phyloP scores from a whole-genome alignment of 1,139 yeast species.

The Eremothecium cymbalariae region DNA sequence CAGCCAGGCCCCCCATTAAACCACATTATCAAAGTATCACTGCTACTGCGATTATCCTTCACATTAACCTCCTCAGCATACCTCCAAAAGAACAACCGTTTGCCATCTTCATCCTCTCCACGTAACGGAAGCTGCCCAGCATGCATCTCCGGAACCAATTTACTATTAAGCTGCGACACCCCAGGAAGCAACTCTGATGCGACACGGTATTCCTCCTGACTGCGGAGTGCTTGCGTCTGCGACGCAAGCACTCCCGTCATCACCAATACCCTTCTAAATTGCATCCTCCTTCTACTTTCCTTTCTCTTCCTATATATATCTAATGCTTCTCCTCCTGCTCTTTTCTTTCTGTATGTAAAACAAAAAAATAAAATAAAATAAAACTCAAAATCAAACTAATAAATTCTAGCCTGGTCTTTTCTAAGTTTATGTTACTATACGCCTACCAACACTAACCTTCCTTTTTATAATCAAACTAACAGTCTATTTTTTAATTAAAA shows the following conservation, averaged over 20 bases:
- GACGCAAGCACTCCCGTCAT: neutral
- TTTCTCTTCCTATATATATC: too few relatives aligned
- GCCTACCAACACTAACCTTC: too few relatives aligned
- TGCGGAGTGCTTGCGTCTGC: constrained; percentile 9
- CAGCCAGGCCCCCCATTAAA: constrained; percentile 97
- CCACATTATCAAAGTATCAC: constrained; percentile 60
- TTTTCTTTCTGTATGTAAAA: too few relatives aligned
- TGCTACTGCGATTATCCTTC: constrained; percentile 22
- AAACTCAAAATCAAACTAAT: too few relatives aligned
- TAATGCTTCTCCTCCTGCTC: too few relatives aligned
- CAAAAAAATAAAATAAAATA: too few relatives aligned
- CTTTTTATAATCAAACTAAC: too few relatives aligned
- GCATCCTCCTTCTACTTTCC: too few relatives aligned
- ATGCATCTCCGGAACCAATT: constrained; percentile 40
- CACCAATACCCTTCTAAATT: neutral
- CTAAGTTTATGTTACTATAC: too few relatives aligned
- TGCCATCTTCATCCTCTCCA: constrained; percentile 36
- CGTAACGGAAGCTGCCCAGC: constrained; percentile 54
- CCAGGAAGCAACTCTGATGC: constrained; percentile 29
- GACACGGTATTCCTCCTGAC: constrained; percentile 19
- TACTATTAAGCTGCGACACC: constrained; percentile 15
- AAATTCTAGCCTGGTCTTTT: too few relatives aligned
- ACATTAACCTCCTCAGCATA: constrained; percentile 27
- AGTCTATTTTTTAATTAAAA: too few relatives aligned
- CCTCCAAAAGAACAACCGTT: constrained; percentile 78